Evolutionary conservation across 1,284 basidiomycete species (phyloP).

Genomic region (Cutaneotrichosporon spelunceum): DNA sequence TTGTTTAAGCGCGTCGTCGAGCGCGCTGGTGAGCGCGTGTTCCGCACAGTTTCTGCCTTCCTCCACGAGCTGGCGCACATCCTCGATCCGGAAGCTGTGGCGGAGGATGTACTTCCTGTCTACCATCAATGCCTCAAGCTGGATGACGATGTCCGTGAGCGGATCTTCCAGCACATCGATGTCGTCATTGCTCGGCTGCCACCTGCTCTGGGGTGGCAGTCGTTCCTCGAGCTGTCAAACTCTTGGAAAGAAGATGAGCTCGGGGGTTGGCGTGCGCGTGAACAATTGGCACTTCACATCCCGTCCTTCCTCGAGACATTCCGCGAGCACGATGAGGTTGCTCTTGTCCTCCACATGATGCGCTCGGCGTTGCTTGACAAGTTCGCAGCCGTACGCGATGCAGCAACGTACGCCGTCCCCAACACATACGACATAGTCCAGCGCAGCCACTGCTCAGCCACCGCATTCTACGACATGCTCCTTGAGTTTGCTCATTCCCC

Average conservation of each 20-base stretch:
- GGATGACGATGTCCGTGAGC: constrained; percentile 66
- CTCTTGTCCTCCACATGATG: constrained; percentile 57
- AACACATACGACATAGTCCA: constrained; percentile 57
- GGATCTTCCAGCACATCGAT: constrained; percentile 60
- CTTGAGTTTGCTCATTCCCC: constrained; percentile 58
- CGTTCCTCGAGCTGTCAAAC: constrained; percentile 59
- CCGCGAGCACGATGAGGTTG: constrained; percentile 30
- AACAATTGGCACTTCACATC: constrained; percentile 63
- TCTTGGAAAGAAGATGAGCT: constrained; percentile 64
- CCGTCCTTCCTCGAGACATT: constrained; percentile 54
- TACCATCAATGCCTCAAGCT: constrained; percentile 65
- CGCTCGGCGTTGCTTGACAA: constrained; percentile 68
- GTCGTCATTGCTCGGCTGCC: constrained; percentile 61
- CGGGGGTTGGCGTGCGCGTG: constrained; percentile 79
- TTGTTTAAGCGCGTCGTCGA: constrained; percentile 62
- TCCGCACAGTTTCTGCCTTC: constrained; percentile 63
- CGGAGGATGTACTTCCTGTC: constrained; percentile 67
- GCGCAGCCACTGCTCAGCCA: constrained; percentile 47
- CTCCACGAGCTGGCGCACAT: constrained; percentile 86
- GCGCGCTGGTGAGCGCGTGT: constrained; percentile 57
- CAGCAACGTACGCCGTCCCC: constrained; percentile 61
- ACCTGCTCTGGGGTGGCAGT: constrained; percentile 55
- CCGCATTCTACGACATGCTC: constrained; percentile 57
- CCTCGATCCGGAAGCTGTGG: constrained; percentile 67
- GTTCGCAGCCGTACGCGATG: constrained; percentile 79